Conservation (phyloP, 371 early-diverging fungal genomes). For the Dichotomocladium elegans region DNA sequence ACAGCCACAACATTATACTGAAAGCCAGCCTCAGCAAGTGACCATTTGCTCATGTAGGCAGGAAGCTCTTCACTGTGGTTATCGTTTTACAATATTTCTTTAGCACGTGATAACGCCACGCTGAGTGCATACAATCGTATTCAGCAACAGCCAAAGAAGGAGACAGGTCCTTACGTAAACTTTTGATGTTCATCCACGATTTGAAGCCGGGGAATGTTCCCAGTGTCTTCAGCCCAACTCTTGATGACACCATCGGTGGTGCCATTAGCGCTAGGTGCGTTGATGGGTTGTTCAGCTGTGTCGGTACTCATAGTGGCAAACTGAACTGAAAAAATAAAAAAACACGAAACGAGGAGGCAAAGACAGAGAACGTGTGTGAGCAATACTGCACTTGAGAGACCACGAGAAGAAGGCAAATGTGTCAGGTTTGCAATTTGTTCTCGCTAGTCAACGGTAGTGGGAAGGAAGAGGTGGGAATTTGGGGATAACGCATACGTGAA, state of each 20-base stretch:
- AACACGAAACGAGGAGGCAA: background rate
- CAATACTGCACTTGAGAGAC: background rate
- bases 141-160: background rate
- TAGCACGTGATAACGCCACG: constrained; percentile 4
- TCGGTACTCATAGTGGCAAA: constrained; percentile 1
- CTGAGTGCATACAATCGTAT: too few relatives aligned
- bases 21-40: constrained; percentile 83
- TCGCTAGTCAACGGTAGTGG: too few relatives aligned
- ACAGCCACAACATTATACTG: constrained; percentile 96
- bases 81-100: background rate
- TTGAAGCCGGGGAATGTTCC: constrained; percentile 65
- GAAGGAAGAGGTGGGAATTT: too few relatives aligned
- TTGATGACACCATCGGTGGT: background rate
- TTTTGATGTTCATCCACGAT: constrained; percentile 79
- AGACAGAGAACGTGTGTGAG: background rate
- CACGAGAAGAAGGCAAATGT: background rate
- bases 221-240: constrained; percentile 29
- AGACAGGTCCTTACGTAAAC: constrained; percentile 66
- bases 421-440: too few relatives aligned
- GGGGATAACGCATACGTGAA: too few relatives aligned
- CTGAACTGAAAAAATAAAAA: background rate
- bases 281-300: too few relatives aligned
- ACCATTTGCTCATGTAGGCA: constrained; percentile 55
- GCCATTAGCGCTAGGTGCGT: background rate
- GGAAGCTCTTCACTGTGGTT: constrained; percentile 6